These are phyloP conservation scores for Neckera pumila DNA, from an alignment of 225 moss, liverwort and hornwort genomes.

Conservation along the genomic window DNA sequence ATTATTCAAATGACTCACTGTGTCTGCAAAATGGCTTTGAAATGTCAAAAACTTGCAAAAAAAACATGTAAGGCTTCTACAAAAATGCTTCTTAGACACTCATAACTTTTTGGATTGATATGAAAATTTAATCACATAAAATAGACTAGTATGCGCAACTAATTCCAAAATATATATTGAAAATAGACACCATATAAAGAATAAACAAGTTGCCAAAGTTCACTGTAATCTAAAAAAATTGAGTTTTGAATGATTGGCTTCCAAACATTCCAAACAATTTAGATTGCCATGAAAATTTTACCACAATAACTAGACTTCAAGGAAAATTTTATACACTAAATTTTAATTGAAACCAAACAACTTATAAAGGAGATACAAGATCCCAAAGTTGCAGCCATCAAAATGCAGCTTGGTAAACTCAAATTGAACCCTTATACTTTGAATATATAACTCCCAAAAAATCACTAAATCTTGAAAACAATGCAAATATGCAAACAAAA, in stretches of 20 bases:
- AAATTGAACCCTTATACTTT: rapidly evolving
- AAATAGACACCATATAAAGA: background rate
- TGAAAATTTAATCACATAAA: background rate
- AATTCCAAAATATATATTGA: background rate
- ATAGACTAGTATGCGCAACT: background rate
- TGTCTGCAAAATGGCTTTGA: background rate
- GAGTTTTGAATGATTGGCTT: background rate
- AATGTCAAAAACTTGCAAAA: background rate
- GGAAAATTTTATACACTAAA: background rate
- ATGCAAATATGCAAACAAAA: no score
- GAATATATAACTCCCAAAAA: background rate
- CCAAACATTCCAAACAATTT: background rate
- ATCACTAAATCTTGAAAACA: rapidly evolving
- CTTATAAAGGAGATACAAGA: background rate
- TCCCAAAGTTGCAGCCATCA: rapidly evolving
- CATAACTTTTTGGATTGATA: background rate
- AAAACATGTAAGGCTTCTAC: background rate
- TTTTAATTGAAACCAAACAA: background rate
- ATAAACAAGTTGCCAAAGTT: background rate
- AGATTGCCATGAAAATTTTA: background rate
- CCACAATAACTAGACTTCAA: background rate
- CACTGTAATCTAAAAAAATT: background rate
- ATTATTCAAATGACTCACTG: no score
- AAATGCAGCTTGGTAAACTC: background rate
- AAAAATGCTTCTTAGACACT: background rate